Evolutionary conservation across 2,329 filamentous ascomycete species (phyloP).

Genomic region (Phoma sp.): DNA sequence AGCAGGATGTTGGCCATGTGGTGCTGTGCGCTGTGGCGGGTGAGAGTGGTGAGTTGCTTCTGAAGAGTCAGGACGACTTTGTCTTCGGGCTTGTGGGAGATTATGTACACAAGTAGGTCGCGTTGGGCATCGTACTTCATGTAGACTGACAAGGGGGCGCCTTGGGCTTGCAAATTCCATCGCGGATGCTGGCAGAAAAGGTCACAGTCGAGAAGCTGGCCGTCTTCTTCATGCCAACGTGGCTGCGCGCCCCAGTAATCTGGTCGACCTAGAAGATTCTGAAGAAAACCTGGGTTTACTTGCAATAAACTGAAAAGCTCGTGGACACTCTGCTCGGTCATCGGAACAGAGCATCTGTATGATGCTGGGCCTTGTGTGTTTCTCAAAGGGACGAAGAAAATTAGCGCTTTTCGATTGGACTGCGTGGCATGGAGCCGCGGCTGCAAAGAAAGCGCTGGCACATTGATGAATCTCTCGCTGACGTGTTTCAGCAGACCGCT

Average conservation of each 20-base stretch:
- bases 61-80: slow-evolving; percentile 12
- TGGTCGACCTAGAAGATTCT: slow-evolving; percentile 18
- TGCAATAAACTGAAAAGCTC: slow-evolving; percentile 11
- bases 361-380: not conserved
- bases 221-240: slow-evolving; percentile 16
- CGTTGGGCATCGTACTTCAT: slow-evolving; percentile 17
- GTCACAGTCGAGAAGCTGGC: slow-evolving; percentile 14
- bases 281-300: slow-evolving; percentile 14
- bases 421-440: not conserved
- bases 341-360: not conserved
- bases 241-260: slow-evolving; percentile 21
- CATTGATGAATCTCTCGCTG: slow-evolving; percentile 1
- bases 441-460: not conserved
- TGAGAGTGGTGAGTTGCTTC: slow-evolving; percentile 1
- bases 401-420: not conserved
- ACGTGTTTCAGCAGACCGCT: not conserved
- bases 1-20: slow-evolving; percentile 16
- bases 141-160: slow-evolving; percentile 24
- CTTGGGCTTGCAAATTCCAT: slow-evolving; percentile 25
- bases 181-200: slow-evolving; percentile 27
- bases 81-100: slow-evolving; percentile 20
- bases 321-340: slow-evolving; percentile 9
- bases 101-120: slow-evolving; percentile 18
- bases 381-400: not conserved
- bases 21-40: slow-evolving; percentile 5